Base-by-base conservation (phyloP, 192 early-diverging fungal species). In the Coemansia sp. region DNA sequence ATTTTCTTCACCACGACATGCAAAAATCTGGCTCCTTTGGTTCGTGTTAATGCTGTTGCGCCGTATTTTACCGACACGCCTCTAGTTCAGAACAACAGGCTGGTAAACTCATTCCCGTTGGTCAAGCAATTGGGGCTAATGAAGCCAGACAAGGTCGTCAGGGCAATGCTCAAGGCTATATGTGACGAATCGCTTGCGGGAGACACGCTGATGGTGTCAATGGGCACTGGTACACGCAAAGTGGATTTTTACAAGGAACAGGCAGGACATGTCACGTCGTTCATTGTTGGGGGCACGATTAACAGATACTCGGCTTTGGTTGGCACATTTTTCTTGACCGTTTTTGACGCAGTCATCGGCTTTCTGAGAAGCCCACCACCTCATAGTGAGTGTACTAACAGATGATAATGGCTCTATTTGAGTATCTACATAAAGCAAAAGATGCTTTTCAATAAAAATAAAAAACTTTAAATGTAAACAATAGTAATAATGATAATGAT, bases 11-110 rank as follows among this genome's bases (percentile, higher is more conserved):
- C 86, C 0, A 61, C 73, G 1, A 52, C 79, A 16, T 84, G 84
- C 55, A 72, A 72, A 30, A 69, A 64, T 26, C 62, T 83, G 33
- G 84, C 69, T 1, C 66, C 79, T 31, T 61, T 45, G 45, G 74
- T 90, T 35, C 82, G 88, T 13, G 86, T 90, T 43, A 90, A 90
- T 71, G 85, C 84, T 12, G 74, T 90, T 15, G 87, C 88, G 0
- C 88, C 88, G 3, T 83, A 74, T 51, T 87, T 87, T 59, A 70
- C 86, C 15, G 68, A 81, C 34, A 87, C 86, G 12, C 80, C 78
- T 37, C 70, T 87, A 35, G 83, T 87, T 10, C 71, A 63, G 12
- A 67, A 83, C 31, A 68, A 63, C 55, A 56, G 74, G 9, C 25
- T 84, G 35, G 49, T 77, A 5, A 43, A 59, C 33, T 49, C 58